These are phyloP conservation scores for Trichoderma sp. DNA, from an alignment of 2,329 filamentous ascomycete species.

Conservation along the genomic window DNA sequence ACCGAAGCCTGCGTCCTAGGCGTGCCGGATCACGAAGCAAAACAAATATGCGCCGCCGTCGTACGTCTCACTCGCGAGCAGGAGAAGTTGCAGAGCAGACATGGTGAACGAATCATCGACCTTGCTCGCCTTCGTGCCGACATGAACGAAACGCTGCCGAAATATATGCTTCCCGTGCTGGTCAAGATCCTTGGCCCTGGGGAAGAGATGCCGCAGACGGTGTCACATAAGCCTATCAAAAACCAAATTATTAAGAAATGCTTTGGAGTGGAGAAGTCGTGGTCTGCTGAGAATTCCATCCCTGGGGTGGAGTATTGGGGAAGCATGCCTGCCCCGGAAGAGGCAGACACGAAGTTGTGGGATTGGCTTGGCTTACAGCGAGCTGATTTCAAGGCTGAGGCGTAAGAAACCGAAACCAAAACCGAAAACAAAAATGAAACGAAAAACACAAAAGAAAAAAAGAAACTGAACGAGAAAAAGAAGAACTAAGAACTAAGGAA, in stretches of 20 bases:
- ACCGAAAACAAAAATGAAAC: not conserved
- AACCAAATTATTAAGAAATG: slow-evolving; percentile 19
- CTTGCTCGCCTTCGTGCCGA: slow-evolving; percentile 21
- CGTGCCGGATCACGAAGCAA: slow-evolving; percentile 24
- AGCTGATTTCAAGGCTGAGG: slow-evolving; percentile 10
- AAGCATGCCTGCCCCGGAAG: not conserved
- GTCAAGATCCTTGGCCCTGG: slow-evolving; percentile 20
- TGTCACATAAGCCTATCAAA: slow-evolving; percentile 22
- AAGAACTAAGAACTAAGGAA: not conserved
- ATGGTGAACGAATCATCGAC: not conserved
- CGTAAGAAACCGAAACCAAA: not conserved
- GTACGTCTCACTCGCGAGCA: slow-evolving; percentile 19
- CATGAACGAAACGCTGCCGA: slow-evolving; percentile 17
- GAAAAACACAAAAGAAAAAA: not conserved
- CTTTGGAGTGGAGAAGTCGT: slow-evolving; percentile 19
- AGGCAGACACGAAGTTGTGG: slow-evolving; percentile 20
- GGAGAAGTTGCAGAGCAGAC: not conserved
- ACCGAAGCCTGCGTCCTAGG: slow-evolving; percentile 24
- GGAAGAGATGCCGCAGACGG: slow-evolving; percentile 23
- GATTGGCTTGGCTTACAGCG: slow-evolving; percentile 20
- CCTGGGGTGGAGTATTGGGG: slow-evolving; percentile 21
- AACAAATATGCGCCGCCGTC: slow-evolving; percentile 24
- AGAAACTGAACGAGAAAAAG: not conserved
- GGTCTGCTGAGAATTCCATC: slow-evolving; percentile 15
- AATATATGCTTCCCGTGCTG: slow-evolving; percentile 22